A percentile compares a stretch with the other conserved stretches of the same genome.
Evolutionary conservation across 129 eudicot species (phyloP).

Genomic region (Heracleum sosnowskyi): DNA sequence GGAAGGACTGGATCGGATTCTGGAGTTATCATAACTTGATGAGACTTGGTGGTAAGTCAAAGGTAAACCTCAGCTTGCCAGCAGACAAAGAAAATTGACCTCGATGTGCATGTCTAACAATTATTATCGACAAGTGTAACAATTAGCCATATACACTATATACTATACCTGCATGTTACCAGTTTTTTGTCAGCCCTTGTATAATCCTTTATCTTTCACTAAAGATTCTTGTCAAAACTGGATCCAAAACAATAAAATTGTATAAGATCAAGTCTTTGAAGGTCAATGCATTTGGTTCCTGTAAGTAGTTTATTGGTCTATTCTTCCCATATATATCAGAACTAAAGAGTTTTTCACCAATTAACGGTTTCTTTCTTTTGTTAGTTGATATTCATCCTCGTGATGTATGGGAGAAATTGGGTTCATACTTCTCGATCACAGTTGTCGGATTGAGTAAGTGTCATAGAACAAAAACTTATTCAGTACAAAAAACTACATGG

Average conservation of each 20-base stretch:
- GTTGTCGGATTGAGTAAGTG: too few species aligned
- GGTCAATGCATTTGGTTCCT: slow-evolving; percentile 88
- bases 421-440: too few species aligned
- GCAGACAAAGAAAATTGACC: neutral
- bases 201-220: slow-evolving; percentile 10
- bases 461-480: too few species aligned
- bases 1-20: too few species aligned
- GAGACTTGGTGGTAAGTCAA: neutral
- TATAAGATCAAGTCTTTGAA: slow-evolving; percentile 68
- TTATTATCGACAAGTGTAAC: too few species aligned
- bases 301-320: slow-evolving; percentile 45
- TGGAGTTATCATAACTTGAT: too few species aligned
- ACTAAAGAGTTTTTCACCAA: neutral
- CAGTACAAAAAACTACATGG: too few species aligned
- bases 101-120: neutral
- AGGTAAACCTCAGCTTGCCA: neutral
- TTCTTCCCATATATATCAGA: neutral
- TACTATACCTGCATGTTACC: neutral
- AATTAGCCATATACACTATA: neutral
- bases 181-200: neutral
- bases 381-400: too few species aligned
- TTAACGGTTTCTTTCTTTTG: slow-evolving; percentile 12
- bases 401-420: too few species aligned
- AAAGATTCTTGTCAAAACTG: slow-evolving; percentile 93
- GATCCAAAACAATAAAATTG: slow-evolving; percentile 67